Base-by-base conservation (phyloP, 805 yeast species). In the Starmerella geochares region DNA sequence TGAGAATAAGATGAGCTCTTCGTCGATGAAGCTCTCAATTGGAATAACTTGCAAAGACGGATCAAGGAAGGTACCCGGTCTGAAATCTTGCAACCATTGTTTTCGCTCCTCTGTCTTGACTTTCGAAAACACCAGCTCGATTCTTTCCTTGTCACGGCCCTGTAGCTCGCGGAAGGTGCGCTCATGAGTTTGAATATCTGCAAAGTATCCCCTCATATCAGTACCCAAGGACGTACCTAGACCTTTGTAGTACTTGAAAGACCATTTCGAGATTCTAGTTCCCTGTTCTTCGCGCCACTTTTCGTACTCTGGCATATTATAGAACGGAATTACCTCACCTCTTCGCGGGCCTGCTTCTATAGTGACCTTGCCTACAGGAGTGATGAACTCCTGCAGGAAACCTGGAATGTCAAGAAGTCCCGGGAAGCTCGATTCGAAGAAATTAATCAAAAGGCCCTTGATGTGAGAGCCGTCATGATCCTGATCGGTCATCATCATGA, bases 401-500 rank as follows among this genome's bases (percentile, higher is more conserved):
- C 95, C 96, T 0, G 96, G 96, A 46, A 90, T 76, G 51, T 82
- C 83, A 27, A 92, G 71, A 56, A 92, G 70, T 1, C 97, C 98
- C 1, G 97, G 97, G 70, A 92, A 92, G 28, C 95, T 83, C 4
- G 90, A 77, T 65, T 90, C 97, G 52, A 92, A 70, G 62, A 92
- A 92, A 65, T 92, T 92, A 61, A 92, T 92, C 51, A 92, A 77
- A 57, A 92, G 75, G 56, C 98, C 98, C 65, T 92, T 92, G 65
- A 92, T 92, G 71, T 92, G 98, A 16, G 95, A 83, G 54, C 98
- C 98, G 74, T 92, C 98, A 60, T 88, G 95, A 86, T 92, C 98
- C 69, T 92, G 98, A 83, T 92, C 98, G 6, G 98, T 87, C 97
- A 92, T 92, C 64, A 92, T 87, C 97, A 92, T 92, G 46, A 92